Base-by-base conservation (phyloP, 192 early-diverging fungal genomes). In the Entophlyctis helioformis region DNA sequence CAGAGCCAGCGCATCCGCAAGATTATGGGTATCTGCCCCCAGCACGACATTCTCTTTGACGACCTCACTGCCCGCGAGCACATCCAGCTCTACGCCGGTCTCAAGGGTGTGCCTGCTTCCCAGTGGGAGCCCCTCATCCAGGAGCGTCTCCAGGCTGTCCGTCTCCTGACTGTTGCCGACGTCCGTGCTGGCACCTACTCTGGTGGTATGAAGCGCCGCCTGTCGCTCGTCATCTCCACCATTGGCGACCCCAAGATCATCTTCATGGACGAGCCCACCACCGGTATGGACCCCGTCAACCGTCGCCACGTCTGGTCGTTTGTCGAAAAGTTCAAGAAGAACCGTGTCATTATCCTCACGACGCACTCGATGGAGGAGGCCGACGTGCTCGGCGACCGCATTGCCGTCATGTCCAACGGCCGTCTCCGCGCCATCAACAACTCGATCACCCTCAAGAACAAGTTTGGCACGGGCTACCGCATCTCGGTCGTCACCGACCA, bases 201-300 rank as follows among this genome's bases (percentile, higher is more conserved):
- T 33, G 85, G 73, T 34, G 71, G 78, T 15, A 84, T 83, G 83
- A 84, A 84, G 59, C 63, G 85, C 19, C 69, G 80, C 39, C 51
- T 87, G 32, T 80, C 73, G 9, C 61, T 84, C 48, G 63, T 81
- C 25, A 81, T 87, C 44, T 72, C 85, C 11, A 80, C 80, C 1
- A 76, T 87, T 38, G 79, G 81, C 16, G 76, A 84, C 48, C 81
- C 81, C 10, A 54, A 59, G 37, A 77, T 85, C 43, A 65, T 83
- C 16, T 66, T 69, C 55, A 62, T 85, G 64, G 82, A 82, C 57
- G 82, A 85, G 54, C 77, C 81, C 7, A 67, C 64, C 21, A 67
- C 62, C 46, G 83, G 83, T 43, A 85, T 87, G 83, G 85, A 87
- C 39, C 85, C 85, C 0, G 74, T 85, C 34, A 85, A 87, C 56